Conservation (phyloP, 352 stramenopile genomes). For the Phytophthora citrophthora region DNA sequence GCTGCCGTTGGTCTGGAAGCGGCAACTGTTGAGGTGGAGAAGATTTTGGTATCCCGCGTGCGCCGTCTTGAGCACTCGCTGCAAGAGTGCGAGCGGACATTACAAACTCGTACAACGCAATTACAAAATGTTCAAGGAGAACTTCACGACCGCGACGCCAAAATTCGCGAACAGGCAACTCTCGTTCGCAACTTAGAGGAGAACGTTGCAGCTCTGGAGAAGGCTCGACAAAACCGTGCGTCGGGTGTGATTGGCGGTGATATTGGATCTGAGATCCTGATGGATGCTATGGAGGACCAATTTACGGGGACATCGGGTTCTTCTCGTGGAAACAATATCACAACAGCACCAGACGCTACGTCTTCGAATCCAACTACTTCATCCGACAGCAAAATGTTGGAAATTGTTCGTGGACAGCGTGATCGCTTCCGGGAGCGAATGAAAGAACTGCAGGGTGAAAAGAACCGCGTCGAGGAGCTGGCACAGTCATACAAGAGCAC, state of each 20-base stretch:
- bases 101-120: conserved; percentile 43
- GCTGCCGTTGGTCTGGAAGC: conserved; percentile 30
- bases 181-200: conserved; percentile 73
- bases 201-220: conserved; percentile 68
- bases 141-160: conserved; percentile 38
- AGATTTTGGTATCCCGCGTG: conserved; percentile 67
- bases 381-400: conserved; percentile 82
- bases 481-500: conserved; percentile 66
- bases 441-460: conserved; percentile 81
- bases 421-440: conserved; percentile 85
- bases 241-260: conserved; percentile 38
- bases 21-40: conserved; percentile 59
- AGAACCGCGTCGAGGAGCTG: conserved; percentile 76
- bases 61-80: conserved; percentile 74
- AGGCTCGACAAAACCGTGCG: conserved; percentile 29
- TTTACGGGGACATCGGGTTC: conserved; percentile 35
- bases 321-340: conserved; percentile 6
- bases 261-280: conserved; percentile 68
- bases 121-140: conserved; percentile 44
- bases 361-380: conserved; percentile 21
- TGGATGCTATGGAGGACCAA: conserved; percentile 78
- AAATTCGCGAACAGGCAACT: conserved; percentile 57
- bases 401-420: conserved; percentile 83
- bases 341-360: conserved; percentile 14
- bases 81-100: conserved; percentile 62